Base-by-base conservation (phyloP, 257 asterid species). In the Capsicum pubescens region DNA sequence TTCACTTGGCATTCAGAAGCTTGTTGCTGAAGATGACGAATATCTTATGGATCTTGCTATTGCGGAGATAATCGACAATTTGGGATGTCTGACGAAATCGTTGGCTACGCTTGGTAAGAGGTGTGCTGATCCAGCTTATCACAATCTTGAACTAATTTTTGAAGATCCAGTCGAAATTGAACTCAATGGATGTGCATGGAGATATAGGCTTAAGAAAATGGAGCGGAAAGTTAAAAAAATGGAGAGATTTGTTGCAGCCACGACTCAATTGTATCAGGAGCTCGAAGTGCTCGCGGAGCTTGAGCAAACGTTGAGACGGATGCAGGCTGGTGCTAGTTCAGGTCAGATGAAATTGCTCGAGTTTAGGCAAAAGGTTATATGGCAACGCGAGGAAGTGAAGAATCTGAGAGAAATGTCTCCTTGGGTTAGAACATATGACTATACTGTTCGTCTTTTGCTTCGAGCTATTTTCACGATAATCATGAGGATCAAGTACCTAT, bases 381-480 rank as follows among this genome's bases (percentile, higher is more conserved):
- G 95, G 97, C 98, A 96, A 84, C 92, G 92, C 9, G 94, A 89
- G 86, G 97, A 96, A 87, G 98, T 94, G 87, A 96, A 93, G 91
- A 92, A 92, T 90, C 92, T 96, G 32, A 84, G 88, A 16, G 97
- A 94, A 67, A 92, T 90, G 91, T 93, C 99, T 69, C 99, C 96
- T 81, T 96, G 98, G 97, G 88, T 82, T 70, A 86, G 91, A 88
- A 90, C 95, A 1, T 90, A 92, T 85, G 98, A 96, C 78, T 91
- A 91, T 55, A 85, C 84, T 74, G 94, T 91, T 48, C 86, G 96
- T 76, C 94, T 96, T 84, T 89, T 94, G 58, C 84, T 92, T 67
- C 90, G 91, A 85, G 93, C 94, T n/a, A 83, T 92, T 82, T 90
- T 92, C 87, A 93, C 95, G 2, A 89, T 93, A 32, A 61, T 89